A percentile compares a stretch with the other conserved stretches of the same genome.
Evolutionary conservation across 345 rosid genomes (phyloP).

Genomic region (Eucalyptus regnans): DNA sequence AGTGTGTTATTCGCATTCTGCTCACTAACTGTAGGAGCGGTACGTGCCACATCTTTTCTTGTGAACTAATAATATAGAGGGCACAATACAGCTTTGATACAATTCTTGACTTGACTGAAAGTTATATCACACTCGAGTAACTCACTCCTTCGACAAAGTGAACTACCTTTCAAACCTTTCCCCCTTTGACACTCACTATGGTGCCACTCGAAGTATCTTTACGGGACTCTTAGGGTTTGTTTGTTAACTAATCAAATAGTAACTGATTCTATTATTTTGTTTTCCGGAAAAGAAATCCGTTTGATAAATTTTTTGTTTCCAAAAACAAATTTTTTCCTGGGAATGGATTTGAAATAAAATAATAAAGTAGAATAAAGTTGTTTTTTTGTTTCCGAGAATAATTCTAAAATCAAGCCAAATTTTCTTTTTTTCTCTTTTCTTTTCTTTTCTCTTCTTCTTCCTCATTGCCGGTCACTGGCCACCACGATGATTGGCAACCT

Average conservation of each 20-base stretch:
- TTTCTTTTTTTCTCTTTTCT: no score
- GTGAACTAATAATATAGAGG: not conserved
- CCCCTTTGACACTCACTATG: not conserved
- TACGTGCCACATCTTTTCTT: not conserved
- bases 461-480: no score
- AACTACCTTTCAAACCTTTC: not conserved
- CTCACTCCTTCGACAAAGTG: not conserved
- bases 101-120: not conserved
- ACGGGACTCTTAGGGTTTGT: not conserved
- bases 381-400: accelerated
- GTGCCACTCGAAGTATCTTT: not conserved
- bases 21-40: not conserved
- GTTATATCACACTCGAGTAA: not conserved
- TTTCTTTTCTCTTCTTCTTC: no score
- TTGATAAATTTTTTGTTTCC: no score
- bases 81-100: not conserved
- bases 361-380: no score
- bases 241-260: no score
- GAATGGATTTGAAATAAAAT: no score
- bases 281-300: accelerated
- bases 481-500: no score
- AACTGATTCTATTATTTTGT: no score
- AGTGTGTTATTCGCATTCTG: not conserved
- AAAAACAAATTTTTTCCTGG: no score
- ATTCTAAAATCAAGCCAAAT: no score